phyloP scores from a whole-genome alignment of 2,329 filamentous ascomycete species.

The Elsinoe batatas region DNA sequence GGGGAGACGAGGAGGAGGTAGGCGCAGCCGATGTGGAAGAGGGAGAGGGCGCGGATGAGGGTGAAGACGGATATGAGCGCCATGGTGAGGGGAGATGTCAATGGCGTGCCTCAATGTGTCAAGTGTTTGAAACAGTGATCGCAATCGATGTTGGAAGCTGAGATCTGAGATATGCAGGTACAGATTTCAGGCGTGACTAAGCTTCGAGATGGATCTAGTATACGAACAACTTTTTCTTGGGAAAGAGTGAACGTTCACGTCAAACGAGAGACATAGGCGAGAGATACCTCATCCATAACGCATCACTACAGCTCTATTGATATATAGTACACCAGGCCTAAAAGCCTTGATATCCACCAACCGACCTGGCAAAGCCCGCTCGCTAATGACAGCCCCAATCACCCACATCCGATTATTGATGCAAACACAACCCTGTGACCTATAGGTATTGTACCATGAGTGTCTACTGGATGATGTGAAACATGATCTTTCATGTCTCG shows the following conservation, averaged over 20 bases:
- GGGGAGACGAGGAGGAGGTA: conserved; percentile 76
- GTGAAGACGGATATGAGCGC: conserved; percentile 69
- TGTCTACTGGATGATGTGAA: too few species aligned
- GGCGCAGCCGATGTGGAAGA: conserved; percentile 76
- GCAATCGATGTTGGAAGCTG: background rate
- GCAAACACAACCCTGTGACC: too few species aligned
- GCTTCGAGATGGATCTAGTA: background rate
- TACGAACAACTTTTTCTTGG: background rate
- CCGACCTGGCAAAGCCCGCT: background rate
- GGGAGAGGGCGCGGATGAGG: conserved; percentile 69
- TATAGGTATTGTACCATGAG: too few species aligned
- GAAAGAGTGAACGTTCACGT: background rate
- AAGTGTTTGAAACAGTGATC: too few species aligned
- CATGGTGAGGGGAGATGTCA: conserved; percentile 44
- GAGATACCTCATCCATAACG: background rate
- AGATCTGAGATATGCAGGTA: background rate
- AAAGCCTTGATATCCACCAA: background rate
- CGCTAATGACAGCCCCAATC: background rate
- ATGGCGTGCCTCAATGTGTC: background rate
- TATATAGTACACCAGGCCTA: background rate
- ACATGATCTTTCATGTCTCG: too few species aligned
- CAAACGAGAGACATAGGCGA: background rate
- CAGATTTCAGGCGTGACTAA: background rate
- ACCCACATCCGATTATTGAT: too few species aligned
- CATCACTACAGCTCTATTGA: conserved; percentile 4